Base-by-base conservation (phyloP, 768 basidiomycete genomes). In the Jaapia argillacea region DNA sequence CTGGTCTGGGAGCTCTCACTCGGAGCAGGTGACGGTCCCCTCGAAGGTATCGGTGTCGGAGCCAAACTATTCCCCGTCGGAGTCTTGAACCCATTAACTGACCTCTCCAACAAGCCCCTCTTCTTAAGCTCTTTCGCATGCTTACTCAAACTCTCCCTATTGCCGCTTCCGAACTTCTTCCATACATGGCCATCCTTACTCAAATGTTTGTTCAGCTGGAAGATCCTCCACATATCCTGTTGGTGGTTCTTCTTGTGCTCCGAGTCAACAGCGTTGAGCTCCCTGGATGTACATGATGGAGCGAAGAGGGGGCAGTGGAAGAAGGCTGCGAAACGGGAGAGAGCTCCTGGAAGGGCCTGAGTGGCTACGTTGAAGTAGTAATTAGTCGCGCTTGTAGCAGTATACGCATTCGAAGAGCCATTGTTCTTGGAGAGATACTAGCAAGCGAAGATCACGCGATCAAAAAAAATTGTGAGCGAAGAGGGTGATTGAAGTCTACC, bases 171-270 rank as follows among this genome's bases (percentile, higher is more conserved):
- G 55, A 97, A 97, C 57, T 96, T 97, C 47, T 72, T 74, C 82
- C 90, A 97, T 3, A 77, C 75, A 59, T 94, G 91, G 4, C 81
- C 85, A 2, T 69, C 67, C 51, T 77, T 79, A 45, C 79, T 82
- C 40, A 94, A 75, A 52, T 83, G 73, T 61, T 98, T 98, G 62
- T 86, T 88, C 21, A 97, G 64, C 60, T 99, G 94, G 63, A 86
- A 98, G 45, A 93, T 79, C n/a, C 94, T 79, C 86, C 91, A 93
- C 55, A 81, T 67, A 56, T 97, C 91, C 2, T 72, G 66, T 58
- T 94, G 93, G 38, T 86, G 77, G 58, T 98, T 99, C 68, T 96
- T 94, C 67, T 90, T 89, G 70, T 97, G 83, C 59, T 99, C 96
- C 0, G 90, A 94, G 59, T 99, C 85, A 33, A 99, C 93, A 1